phyloP scores from a whole-genome alignment of 2,329 filamentous ascomycete genomes.

The Tolypocladium tropicale region DNA sequence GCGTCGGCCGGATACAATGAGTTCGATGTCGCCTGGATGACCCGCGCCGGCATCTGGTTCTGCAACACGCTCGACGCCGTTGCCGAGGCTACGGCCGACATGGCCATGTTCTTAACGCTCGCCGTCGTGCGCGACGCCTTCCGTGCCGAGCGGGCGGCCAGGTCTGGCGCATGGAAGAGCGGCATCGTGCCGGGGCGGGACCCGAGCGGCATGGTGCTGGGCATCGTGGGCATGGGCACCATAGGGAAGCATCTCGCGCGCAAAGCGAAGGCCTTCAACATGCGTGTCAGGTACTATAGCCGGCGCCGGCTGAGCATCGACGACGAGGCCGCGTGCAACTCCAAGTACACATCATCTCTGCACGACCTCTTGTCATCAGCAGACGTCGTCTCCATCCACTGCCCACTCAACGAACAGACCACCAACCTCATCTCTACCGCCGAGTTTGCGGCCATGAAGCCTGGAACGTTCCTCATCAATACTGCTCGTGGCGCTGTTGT shows the following conservation, averaged over 20 bases:
- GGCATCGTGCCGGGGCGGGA: conserved; percentile 25
- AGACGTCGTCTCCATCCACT: conserved; percentile 30
- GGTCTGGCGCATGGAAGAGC: conserved; percentile 27
- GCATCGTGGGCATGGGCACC: conserved; percentile 36
- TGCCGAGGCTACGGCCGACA: conserved; percentile 40
- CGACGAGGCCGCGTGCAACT: conserved; percentile 22
- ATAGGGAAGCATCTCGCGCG: conserved; percentile 34
- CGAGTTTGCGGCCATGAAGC: conserved; percentile 36
- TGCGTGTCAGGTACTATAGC: conserved; percentile 34
- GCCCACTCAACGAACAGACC: conserved; percentile 30
- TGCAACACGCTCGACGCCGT: conserved; percentile 44
- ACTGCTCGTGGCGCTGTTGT: conserved; percentile 39
- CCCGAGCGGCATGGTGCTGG: conserved; percentile 31
- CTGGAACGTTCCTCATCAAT: conserved; percentile 36
- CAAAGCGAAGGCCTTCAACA: conserved; percentile 29
- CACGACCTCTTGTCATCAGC: conserved; percentile 26
- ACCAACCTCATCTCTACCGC: conserved; percentile 24
- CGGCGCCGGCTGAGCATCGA: conserved; percentile 21
- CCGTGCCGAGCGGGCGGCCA: conserved; percentile 23
- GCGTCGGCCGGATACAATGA: conserved; percentile 37
- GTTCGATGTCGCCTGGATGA: conserved; percentile 33
- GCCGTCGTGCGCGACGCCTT: conserved; percentile 33
- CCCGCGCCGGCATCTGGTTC: conserved; percentile 34
- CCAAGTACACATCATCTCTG: conserved; percentile 24
- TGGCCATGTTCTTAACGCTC: conserved; percentile 27